A percentile compares a stretch with the other conserved stretches of the same genome.
These are phyloP conservation scores for Lachnellula arida DNA, from an alignment of 2,329 filamentous ascomycete genomes.

Conservation along the genomic window DNA sequence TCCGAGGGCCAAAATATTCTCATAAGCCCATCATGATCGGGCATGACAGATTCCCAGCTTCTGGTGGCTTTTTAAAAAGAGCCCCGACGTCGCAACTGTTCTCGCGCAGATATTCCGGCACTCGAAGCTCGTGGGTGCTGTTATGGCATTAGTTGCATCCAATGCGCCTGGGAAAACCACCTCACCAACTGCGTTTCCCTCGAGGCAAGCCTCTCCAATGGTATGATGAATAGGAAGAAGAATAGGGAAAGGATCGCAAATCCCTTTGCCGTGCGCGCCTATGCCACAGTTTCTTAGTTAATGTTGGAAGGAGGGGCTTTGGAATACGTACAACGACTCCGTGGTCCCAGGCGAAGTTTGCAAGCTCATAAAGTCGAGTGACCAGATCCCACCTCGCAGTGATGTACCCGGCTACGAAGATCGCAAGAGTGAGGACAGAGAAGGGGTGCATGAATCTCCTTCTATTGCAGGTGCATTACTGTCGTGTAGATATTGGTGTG, in stretches of 20 bases:
- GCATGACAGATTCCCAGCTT: slow-evolving; percentile 47
- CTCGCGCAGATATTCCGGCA: slow-evolving; percentile 85
- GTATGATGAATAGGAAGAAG: slow-evolving; percentile 80
- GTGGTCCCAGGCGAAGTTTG: slow-evolving; percentile 97
- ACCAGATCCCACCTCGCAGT: slow-evolving; percentile 99
- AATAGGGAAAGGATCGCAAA: slow-evolving; percentile 77
- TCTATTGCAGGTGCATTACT: slow-evolving; percentile 30
- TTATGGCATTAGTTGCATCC: slow-evolving; percentile 22
- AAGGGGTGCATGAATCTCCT: slow-evolving; percentile 81
- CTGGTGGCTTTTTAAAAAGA: slow-evolving; percentile 64
- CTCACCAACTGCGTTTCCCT: slow-evolving; percentile 74
- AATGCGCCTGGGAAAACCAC: slow-evolving; percentile 17
- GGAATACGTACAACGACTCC: slow-evolving; percentile 74
- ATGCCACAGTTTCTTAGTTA: slow-evolving; percentile 15
- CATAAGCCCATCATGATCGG: slow-evolving; percentile 82
- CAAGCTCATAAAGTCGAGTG: slow-evolving; percentile 92
- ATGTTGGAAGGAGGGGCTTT: neutral
- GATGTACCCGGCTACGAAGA: slow-evolving; percentile 99
- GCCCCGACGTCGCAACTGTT: slow-evolving; percentile 88
- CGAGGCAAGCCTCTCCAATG: slow-evolving; percentile 75
- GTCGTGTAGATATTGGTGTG: slow-evolving; percentile 4
- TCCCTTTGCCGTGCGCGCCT: slow-evolving; percentile 83
- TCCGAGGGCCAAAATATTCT: slow-evolving; percentile 98
- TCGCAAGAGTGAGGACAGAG: slow-evolving; percentile 89
- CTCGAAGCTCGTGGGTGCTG: slow-evolving; percentile 78